Evolutionary conservation across 306 rosid genomes (phyloP).

Genomic region (Cucumis melo): DNA sequence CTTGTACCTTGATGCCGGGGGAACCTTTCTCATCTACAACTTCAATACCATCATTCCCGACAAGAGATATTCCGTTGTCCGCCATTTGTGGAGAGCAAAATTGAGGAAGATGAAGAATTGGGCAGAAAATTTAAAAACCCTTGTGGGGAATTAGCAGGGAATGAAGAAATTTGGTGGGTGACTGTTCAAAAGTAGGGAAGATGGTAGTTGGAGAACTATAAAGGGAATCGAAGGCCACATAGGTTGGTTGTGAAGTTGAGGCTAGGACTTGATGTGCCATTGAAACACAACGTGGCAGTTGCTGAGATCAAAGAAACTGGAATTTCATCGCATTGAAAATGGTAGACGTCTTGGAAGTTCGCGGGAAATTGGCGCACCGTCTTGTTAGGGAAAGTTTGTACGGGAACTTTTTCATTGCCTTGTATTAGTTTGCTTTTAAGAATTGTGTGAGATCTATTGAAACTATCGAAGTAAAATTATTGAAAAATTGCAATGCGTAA

Average conservation of each 20-base stretch:
- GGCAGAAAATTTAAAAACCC: not conserved
- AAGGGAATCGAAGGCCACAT: not conserved
- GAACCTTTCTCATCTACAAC: not conserved
- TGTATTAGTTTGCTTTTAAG: too few species aligned
- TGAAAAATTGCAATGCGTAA: too few species aligned
- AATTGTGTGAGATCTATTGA: too few species aligned
- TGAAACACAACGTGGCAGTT: not conserved
- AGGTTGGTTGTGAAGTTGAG: not conserved
- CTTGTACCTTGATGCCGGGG: slow-evolving; percentile 39
- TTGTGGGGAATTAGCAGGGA: not conserved
- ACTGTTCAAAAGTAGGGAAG: not conserved
- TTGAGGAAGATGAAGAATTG: not conserved
- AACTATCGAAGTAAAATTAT: too few species aligned
- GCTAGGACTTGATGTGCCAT: not conserved
- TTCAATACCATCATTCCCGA: not conserved
- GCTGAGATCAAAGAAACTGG: not conserved
- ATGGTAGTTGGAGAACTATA: not conserved
- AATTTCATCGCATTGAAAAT: not conserved
- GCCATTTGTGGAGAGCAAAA: slow-evolving; percentile 30
- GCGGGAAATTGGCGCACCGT: not conserved
- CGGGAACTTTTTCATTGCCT: too few species aligned
- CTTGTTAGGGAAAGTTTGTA: not conserved
- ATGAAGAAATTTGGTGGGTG: not conserved
- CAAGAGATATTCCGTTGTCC: slow-evolving; percentile 3
- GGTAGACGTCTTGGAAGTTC: not conserved